phyloP scores from a whole-genome alignment of 2,329 filamentous ascomycete genomes.

The Amesomyces nigricolor region DNA sequence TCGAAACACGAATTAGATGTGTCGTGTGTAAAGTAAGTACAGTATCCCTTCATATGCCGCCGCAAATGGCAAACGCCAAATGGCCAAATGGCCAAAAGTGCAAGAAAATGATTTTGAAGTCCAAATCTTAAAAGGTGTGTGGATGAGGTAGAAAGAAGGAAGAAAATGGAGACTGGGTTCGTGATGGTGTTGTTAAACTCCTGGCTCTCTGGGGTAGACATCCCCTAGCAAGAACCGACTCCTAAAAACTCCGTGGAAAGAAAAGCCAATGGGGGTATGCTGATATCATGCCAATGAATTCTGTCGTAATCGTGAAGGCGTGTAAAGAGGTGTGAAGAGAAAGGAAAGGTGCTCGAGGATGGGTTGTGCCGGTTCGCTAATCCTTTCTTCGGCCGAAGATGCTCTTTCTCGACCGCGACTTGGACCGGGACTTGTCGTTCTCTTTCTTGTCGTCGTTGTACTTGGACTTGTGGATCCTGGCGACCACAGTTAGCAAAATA shows the following conservation, averaged over 20 bases:
- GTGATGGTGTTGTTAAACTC: not conserved
- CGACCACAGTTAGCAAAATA: constrained; percentile 4
- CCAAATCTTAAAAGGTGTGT: too few species aligned
- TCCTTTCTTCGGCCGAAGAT: constrained; percentile 54
- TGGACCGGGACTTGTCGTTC: constrained; percentile 61
- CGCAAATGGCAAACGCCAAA: too few species aligned
- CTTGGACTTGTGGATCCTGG: constrained; percentile 93
- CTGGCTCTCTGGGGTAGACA: not conserved
- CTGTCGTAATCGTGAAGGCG: constrained; percentile 23
- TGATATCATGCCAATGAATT: constrained; percentile 16
- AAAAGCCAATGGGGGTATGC: constrained; percentile 18
- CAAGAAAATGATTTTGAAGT: too few species aligned
- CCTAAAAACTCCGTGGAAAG: constrained; percentile 4
- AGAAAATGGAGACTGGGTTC: too few species aligned
- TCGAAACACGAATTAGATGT: constrained; percentile 2
- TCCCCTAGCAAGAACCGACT: not conserved
- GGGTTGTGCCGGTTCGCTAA: not conserved
- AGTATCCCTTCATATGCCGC: not conserved
- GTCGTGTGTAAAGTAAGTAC: not conserved
- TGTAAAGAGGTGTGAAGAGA: not conserved
- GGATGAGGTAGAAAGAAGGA: too few species aligned
- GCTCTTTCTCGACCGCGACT: constrained; percentile 62
- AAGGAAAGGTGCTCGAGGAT: too few species aligned
- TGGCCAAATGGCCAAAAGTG: too few species aligned
- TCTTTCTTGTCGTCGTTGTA: constrained; percentile 63